Evolutionary conservation across 345 rosid genomes (phyloP).

Genomic region (Toxicodendron radicans): DNA sequence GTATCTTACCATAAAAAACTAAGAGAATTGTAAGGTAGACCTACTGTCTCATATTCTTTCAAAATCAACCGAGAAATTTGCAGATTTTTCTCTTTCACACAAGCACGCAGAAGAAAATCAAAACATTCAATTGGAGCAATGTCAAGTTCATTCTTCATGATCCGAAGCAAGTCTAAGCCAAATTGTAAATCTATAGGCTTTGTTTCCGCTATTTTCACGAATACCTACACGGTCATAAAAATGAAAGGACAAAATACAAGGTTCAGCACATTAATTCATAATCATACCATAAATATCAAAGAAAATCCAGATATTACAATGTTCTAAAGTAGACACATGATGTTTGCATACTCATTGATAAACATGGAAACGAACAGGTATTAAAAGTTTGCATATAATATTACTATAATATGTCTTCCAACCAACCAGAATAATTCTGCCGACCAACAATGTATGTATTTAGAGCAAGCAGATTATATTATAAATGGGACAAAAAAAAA

Average conservation of each 20-base stretch:
- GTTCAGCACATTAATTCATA: not conserved
- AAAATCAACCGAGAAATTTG: conserved; percentile 48
- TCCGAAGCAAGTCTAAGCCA: conserved; percentile 65
- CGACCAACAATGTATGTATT: not conserved
- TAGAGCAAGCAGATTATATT: not conserved
- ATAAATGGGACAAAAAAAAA: not conserved
- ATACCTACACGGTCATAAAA: conserved; percentile 41
- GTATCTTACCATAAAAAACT: conserved; percentile 55
- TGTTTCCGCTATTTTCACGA: conserved; percentile 43
- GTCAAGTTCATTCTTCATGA: conserved; percentile 60
- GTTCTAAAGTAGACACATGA: not conserved
- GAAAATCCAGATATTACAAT: not conserved
- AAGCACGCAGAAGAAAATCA: conserved; percentile 77
- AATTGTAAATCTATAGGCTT: conserved; percentile 45
- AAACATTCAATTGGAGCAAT: conserved; percentile 64
- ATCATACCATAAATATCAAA: not conserved
- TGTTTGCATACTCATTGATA: not conserved
- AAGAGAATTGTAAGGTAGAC: conserved; percentile 56
- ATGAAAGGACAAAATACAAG: not conserved
- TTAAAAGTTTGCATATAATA: not conserved
- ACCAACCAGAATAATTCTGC: not conserved
- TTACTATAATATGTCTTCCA: not conserved
- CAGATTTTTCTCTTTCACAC: conserved; percentile 58
- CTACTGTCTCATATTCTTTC: conserved; percentile 63
- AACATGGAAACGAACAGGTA: not conserved